Evolutionary conservation across 805 yeast genomes (phyloP).

Genomic region (Metschnikowia baotianmanensis): DNA sequence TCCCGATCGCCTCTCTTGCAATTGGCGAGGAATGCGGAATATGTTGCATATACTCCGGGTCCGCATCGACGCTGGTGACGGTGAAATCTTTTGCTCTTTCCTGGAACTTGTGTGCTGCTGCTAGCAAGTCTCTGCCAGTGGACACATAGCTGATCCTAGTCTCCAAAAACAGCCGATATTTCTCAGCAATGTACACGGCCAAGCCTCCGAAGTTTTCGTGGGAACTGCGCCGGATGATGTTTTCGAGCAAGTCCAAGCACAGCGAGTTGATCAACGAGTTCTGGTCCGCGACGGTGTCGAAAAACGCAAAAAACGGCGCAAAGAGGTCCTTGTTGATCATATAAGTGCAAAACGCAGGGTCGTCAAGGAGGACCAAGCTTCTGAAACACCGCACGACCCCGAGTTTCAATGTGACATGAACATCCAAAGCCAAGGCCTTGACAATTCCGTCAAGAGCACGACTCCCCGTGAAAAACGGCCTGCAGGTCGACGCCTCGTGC

Average conservation of each 20-base stretch:
- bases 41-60: constrained; percentile 7
- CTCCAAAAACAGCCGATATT: constrained; percentile 28
- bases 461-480: constrained; percentile 62
- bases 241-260: constrained; percentile 64
- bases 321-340: constrained; percentile 56
- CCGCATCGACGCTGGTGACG: constrained; percentile 21
- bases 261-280: constrained; percentile 74
- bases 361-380: constrained; percentile 58
- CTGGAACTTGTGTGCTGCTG: constrained; percentile 6
- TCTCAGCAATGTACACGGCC: constrained; percentile 29
- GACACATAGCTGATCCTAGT: constrained; percentile 26
- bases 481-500: constrained; percentile 56
- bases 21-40: constrained; percentile 29
- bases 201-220: constrained; percentile 28
- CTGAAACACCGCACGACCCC: constrained; percentile 71
- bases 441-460: constrained; percentile 56
- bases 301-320: constrained; percentile 46
- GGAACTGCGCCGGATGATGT: constrained; percentile 27
- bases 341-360: constrained; percentile 54
- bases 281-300: constrained; percentile 45
- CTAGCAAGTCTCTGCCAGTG: constrained; percentile 22
- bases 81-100: constrained; percentile 13
- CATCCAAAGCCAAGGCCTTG: constrained; percentile 40
- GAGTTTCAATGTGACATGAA: constrained; percentile 54
- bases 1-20: constrained; percentile 6